Base-by-base conservation (phyloP, 768 basidiomycete genomes). In the Myochromella boudieri region DNA sequence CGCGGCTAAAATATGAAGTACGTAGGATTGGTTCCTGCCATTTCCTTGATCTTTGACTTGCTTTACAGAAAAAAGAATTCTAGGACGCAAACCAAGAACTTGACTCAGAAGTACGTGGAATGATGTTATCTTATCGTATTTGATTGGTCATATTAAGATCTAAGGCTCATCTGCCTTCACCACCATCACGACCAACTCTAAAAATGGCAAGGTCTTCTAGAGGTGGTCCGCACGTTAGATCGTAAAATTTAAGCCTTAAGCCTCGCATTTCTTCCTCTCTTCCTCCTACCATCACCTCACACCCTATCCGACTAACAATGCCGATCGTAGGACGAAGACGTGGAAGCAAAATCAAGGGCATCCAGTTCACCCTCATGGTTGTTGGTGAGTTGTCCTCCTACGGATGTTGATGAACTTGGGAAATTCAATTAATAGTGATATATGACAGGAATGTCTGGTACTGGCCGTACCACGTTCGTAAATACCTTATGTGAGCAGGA, bases 401-500 rank as follows among this genome's bases (percentile, higher is more conserved):
- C n/a, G n/a, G n/a, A n/a, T n/a, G n/a, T n/a, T n/a, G n/a, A n/a
- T n/a, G n/a, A n/a, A n/a, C 32, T 18, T 20, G 15, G 21, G 4
- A 26, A 21, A 10, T 44, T n/a, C 15, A 20, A 4, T 21, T 42
- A 12, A 18, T 37, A 10, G 15, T 28, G n/a, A n/a, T 39, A 27
- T 52, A 28, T 46, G 40, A 29, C 56, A 94, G 91, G 91, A 64
- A 85, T 86, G 49, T 91, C 90, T 58, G 91, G 91, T 32, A 90
- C 88, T 41, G 88, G 88, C 20, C 79, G 90, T 43, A 93, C 91
- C 33, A 93, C 91, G 29, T 93, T 95, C 58, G 87, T 95, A 61
- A 95, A 95, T 72, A 94, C 91, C 32, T 82, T 95, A 34, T 90
- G 88, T 68, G 91, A 93, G 65, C 77, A 82, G 4, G 80, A 85